phyloP scores from a whole-genome alignment of 495 filamentous ascomycete species.

The Thermothielavioides terrestris region DNA sequence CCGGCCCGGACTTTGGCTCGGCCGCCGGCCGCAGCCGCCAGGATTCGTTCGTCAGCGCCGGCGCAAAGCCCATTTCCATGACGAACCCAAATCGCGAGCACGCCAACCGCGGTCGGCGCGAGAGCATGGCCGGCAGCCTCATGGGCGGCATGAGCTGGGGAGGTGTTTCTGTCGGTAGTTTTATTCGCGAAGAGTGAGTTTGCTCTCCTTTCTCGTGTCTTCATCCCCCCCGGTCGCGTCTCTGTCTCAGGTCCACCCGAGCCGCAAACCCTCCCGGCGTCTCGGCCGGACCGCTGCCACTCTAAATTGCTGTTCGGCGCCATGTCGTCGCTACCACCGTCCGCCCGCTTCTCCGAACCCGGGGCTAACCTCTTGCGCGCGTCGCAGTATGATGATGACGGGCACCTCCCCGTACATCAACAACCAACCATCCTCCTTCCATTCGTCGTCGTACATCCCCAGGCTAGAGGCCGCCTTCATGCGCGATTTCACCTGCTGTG shows the following conservation, averaged over 20 bases:
- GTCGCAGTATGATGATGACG: conserved; percentile 80
- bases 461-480: conserved; percentile 97
- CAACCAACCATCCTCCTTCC: conserved; percentile 88
- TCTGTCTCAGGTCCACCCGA: not conserved
- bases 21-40: conserved; percentile 48
- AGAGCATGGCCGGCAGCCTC: conserved; percentile 79
- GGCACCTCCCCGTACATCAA: conserved; percentile 80
- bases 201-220: not conserved
- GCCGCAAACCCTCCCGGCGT: conserved; percentile 5
- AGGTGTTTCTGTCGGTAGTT: conserved; percentile 90
- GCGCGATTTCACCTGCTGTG: conserved; percentile 92
- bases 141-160: conserved; percentile 97
- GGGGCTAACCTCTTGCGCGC: conserved; percentile 18
- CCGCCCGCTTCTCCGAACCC: not conserved
- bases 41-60: conserved; percentile 71
- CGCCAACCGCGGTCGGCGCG: conserved; percentile 56
- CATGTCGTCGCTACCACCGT: conserved; percentile 10
- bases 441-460: conserved; percentile 94
- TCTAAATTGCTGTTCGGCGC: not conserved
- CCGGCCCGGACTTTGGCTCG: conserved; percentile 49
- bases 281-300: conserved; percentile 11
- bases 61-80: conserved; percentile 80
- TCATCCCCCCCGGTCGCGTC: not conserved
- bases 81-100: conserved; percentile 65
- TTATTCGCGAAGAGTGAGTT: conserved; percentile 96